These are phyloP conservation scores for Metschnikowia drakensbergensis DNA, from an alignment of 805 yeast genomes.

Conservation along the genomic window DNA sequence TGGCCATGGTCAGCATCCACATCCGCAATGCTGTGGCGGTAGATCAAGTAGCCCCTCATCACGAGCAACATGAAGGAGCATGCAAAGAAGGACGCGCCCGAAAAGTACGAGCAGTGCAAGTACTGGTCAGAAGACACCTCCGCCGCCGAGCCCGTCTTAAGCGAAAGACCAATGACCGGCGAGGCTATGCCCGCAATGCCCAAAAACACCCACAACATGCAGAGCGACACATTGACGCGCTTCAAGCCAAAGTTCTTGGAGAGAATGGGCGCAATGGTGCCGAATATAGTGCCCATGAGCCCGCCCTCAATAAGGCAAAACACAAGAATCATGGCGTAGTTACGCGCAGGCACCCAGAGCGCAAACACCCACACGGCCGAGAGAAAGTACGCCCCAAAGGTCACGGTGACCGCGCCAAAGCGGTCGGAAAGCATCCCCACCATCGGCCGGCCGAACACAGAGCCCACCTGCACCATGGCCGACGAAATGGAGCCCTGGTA, in stretches of 20 bases:
- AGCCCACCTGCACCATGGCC: constrained; percentile 59
- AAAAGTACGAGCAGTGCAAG: constrained; percentile 51
- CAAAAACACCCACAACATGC: constrained; percentile 50
- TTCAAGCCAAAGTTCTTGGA: constrained; percentile 53
- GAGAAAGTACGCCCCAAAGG: constrained; percentile 22
- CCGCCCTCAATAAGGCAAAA: constrained; percentile 53
- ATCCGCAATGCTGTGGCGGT: constrained; percentile 37
- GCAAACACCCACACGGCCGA: constrained; percentile 31
- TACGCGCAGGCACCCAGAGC: constrained; percentile 43
- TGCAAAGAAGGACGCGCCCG: constrained; percentile 52
- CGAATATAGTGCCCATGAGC: constrained; percentile 60
- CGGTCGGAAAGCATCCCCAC: constrained; percentile 50
- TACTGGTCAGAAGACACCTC: constrained; percentile 45
- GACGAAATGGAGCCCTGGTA: constrained; percentile 55
- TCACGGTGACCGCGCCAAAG: constrained; percentile 50
- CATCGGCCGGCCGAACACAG: constrained; percentile 51
- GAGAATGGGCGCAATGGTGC: constrained; percentile 48
- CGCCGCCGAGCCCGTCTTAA: constrained; percentile 32
- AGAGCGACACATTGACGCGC: constrained; percentile 46
- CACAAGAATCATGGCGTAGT: constrained; percentile 50
- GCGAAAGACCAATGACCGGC: constrained; percentile 56
- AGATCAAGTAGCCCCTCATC: constrained; percentile 53
- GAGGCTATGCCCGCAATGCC: constrained; percentile 53
- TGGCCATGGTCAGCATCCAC: constrained; percentile 16
- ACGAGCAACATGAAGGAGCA: constrained; percentile 41